Conservation (phyloP, 169 alveolate species). For the Eimeria tenella region DNA sequence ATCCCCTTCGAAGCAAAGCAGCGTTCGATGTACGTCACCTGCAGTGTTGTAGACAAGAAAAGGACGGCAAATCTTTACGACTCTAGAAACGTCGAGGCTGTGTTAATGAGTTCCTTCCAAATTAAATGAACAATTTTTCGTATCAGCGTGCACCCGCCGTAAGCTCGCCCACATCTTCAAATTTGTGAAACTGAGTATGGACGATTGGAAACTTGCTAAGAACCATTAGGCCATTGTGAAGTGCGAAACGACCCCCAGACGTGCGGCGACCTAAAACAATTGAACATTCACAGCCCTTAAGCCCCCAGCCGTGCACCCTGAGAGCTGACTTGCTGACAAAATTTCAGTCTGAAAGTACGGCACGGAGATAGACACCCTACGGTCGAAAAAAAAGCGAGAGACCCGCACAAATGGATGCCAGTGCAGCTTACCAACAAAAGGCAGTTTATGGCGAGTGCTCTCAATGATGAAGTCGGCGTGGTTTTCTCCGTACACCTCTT, state of each 20-base stretch:
- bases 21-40: slow-evolving; percentile 91
- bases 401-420: background rate
- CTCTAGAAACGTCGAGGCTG: background rate
- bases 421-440: slow-evolving; percentile 84
- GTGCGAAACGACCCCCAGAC: slow-evolving; percentile 83
- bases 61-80: background rate
- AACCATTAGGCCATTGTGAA: slow-evolving; percentile 92
- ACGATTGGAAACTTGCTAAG: slow-evolving; percentile 92
- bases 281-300: background rate
- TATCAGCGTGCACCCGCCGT: background rate
- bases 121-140: no score
- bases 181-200: slow-evolving; percentile 89
- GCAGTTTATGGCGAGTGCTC: slow-evolving; percentile 87
- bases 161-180: slow-evolving; percentile 82
- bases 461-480: slow-evolving; percentile 90
- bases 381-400: no score
- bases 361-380: no score
- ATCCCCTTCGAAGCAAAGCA: slow-evolving; percentile 92
- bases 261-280: slow-evolving; percentile 69
- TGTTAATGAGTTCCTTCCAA: background rate
- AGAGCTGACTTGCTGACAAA: no score
- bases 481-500: slow-evolving; percentile 90
- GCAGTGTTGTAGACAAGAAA: background rate
- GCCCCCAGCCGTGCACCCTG: background rate
- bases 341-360: no score